Base-by-base conservation (phyloP, 352 stramenopile genomes). In the Pythium rishiriense region DNA sequence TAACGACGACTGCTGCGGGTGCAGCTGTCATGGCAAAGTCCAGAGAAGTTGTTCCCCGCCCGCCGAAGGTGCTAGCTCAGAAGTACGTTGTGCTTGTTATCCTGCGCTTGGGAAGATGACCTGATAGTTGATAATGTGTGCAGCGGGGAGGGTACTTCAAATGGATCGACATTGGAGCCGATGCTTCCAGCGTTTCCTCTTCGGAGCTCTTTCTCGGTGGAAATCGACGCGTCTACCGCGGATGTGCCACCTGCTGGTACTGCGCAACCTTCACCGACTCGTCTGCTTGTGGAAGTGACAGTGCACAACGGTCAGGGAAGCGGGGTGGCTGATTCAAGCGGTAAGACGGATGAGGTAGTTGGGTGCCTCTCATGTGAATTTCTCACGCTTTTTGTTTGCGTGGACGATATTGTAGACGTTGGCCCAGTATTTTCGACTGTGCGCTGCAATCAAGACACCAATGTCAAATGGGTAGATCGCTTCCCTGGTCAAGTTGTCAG, bases 401-500 rank as follows among this genome's bases (percentile, higher is more conserved):
- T 35, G 31, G 19, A 14, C 35, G 35, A n/a, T 24, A 0, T 19
- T 28, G 1, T 53, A 90, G 85, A 91, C 28, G 51, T 75, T 58
- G 81, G 81, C 3, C 79, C 80, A 15, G 74, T 91, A 37, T 93
- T 82, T 64, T 90, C 87, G 17, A 91, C 76, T 14, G 68, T 95
- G 45, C 76, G 85, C 67, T 95, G 83, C 65, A 79, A 70, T 1
- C 70, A 83, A 39, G 66, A 57, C 24, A 80, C 62, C 21, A 73
- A 75, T 24, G 60, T 83, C 41, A 88, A 88, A 56, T 96, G 87
- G 87, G 87, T 93, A 46, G 87, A 96, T 68, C 81, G 87, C 3
- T 69, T 96, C 39, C 73, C 83, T 62, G 87, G 85, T 2, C 73
- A 81, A 25, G 75, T 75, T 7, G 74, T 87, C 15, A 79, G 69